These are phyloP conservation scores for Berberis vulgaris DNA, from an alignment of 164 flowering plant genomes.

Conservation along the genomic window DNA sequence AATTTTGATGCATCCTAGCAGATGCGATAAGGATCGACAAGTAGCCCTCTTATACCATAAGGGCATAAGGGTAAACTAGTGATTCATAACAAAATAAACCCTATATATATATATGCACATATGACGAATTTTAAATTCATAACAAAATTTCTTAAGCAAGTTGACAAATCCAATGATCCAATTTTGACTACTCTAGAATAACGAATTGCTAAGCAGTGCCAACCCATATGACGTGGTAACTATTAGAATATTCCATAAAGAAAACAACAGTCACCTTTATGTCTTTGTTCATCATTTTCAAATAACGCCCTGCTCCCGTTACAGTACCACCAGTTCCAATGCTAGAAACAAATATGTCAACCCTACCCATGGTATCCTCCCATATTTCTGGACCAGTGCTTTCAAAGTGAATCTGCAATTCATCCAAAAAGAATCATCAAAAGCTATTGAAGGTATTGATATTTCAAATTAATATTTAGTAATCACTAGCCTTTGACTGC, in stretches of 20 bases:
- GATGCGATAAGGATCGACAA: too few relatives aligned
- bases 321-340: slow-evolving; percentile 85
- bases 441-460: not conserved
- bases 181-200: not conserved
- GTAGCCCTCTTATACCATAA: too few relatives aligned
- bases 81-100: too few relatives aligned
- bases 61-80: too few relatives aligned
- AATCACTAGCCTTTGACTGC: not conserved
- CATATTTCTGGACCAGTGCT: slow-evolving; percentile 89
- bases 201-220: too few relatives aligned
- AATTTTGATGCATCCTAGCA: too few relatives aligned
- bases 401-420: slow-evolving; percentile 69
- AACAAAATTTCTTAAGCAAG: not conserved
- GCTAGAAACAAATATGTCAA: slow-evolving; percentile 68
- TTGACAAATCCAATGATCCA: not conserved
- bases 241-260: not conserved
- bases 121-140: too few relatives aligned
- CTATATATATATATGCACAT: too few relatives aligned
- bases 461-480: not conserved
- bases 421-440: slow-evolving; percentile 10
- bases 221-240: not conserved
- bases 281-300: slow-evolving; percentile 67
- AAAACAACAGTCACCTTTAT: slow-evolving; percentile 41
- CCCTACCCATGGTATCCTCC: slow-evolving; percentile 75
- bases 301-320: slow-evolving; percentile 64